phyloP scores from a whole-genome alignment of 257 asterid species.

The Solanum raphanifolium region DNA sequence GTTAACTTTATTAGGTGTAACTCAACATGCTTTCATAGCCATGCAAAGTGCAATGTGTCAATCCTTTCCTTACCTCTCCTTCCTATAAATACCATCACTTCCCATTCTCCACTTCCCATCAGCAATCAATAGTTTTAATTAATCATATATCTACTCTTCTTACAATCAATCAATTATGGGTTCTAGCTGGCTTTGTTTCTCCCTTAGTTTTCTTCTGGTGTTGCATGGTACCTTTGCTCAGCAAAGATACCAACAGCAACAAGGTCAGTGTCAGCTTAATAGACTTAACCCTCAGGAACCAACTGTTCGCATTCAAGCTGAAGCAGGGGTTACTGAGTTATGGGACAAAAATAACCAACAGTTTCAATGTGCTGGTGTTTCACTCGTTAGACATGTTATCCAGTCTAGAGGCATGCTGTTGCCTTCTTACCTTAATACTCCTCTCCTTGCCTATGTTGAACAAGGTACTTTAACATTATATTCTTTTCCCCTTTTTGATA shows the following conservation, averaged over 20 bases:
- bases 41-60: slow-evolving; percentile 38
- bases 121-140: not conserved
- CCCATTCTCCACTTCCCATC: slow-evolving; percentile 18
- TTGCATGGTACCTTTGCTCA: slow-evolving; percentile 26
- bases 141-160: not conserved
- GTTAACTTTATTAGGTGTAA: not conserved
- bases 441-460: slow-evolving; percentile 38
- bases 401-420: slow-evolving; percentile 34
- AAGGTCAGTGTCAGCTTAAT: slow-evolving; percentile 39
- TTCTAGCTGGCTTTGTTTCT: slow-evolving; percentile 5
- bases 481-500: too few relatives aligned
- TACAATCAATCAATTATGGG: slow-evolving; percentile 15
- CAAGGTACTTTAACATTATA: slow-evolving; percentile 11
- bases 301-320: slow-evolving; percentile 18
- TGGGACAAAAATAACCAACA: slow-evolving; percentile 41
- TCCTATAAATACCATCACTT: slow-evolving; percentile 14
- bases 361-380: slow-evolving; percentile 53
- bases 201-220: slow-evolving; percentile 13
- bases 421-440: slow-evolving; percentile 52
- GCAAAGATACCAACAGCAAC: slow-evolving; percentile 16
- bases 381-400: slow-evolving; percentile 26
- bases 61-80: not conserved
- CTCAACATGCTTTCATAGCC: not conserved
- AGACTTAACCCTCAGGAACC: slow-evolving; percentile 43
- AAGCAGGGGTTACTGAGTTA: slow-evolving; percentile 47